A percentile compares a stretch with the other conserved stretches of the same genome.
Evolutionary conservation across 2,329 filamentous ascomycete genomes (phyloP).

Genomic region (Diaporthe velutina): DNA sequence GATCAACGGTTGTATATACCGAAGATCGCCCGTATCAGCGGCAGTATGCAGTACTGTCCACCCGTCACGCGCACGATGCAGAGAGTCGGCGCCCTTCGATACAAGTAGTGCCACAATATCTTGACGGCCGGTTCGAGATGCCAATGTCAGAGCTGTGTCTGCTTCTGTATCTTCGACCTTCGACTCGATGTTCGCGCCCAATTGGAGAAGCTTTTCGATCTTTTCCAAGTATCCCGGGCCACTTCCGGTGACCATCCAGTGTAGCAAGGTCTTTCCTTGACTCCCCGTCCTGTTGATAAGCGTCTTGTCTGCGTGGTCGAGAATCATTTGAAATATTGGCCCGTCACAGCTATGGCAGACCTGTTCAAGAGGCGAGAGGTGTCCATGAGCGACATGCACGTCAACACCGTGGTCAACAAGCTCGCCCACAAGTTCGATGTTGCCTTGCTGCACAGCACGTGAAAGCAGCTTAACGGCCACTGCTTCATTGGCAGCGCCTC

Average conservation of each 20-base stretch:
- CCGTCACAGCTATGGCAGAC: neutral
- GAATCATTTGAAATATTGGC: neutral
- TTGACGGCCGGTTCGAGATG: neutral
- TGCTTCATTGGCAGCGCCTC: too few relatives aligned
- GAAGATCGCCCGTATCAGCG: neutral
- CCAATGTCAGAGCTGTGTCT: neutral
- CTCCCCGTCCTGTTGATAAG: neutral
- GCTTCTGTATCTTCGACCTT: neutral
- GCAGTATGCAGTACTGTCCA: neutral
- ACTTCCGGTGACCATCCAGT: neutral
- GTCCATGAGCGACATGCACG: neutral
- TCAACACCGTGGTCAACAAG: neutral
- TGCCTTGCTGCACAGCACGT: neutral
- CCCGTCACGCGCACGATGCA: neutral
- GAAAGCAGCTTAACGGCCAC: neutral
- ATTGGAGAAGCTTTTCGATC: neutral
- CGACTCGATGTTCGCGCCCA: neutral
- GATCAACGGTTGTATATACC: neutral
- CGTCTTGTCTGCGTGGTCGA: neutral
- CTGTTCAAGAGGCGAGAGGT: neutral
- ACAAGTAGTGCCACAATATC: neutral
- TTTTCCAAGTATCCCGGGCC: neutral
- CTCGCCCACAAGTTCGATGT: accelerated
- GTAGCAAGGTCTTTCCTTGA: neutral
- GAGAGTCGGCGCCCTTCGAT: neutral